These are phyloP conservation scores for Suhomyces guaymorum DNA, from an alignment of 1,139 yeast genomes.

Conservation along the genomic window DNA sequence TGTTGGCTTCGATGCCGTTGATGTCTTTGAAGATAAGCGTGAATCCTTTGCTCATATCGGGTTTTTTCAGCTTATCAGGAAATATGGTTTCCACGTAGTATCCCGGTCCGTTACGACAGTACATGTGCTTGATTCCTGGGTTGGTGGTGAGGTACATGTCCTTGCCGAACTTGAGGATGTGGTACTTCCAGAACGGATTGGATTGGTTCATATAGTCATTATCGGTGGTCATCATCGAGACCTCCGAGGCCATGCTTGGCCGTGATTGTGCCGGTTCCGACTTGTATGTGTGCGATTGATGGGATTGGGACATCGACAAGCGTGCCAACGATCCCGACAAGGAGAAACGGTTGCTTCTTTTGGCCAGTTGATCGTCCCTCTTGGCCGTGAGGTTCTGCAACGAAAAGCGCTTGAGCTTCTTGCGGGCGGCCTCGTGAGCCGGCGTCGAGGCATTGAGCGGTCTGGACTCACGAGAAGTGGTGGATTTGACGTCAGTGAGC, in stretches of 20 bases:
- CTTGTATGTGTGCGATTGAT: conserved; percentile 3
- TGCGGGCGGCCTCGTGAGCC: conserved; percentile 6
- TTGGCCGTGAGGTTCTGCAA: conserved; percentile 11
- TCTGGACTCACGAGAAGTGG: neutral
- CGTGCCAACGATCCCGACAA: conserved; percentile 14
- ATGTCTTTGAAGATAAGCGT: conserved; percentile 36
- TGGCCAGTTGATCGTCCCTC: conserved; percentile 1
- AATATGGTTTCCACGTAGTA: conserved; percentile 46
- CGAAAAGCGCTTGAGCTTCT: conserved; percentile 16
- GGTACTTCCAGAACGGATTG: conserved; percentile 61
- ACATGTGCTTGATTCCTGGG: conserved; percentile 55
- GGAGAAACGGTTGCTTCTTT: conserved; percentile 12
- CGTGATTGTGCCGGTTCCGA: conserved; percentile 8
- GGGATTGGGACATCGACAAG: conserved; percentile 6
- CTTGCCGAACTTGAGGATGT: conserved; percentile 50
- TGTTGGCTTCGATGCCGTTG: conserved; percentile 25
- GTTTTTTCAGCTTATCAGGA: conserved; percentile 16
- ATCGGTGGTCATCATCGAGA: conserved; percentile 14
- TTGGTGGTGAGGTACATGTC: conserved; percentile 59
- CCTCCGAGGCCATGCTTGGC: conserved; percentile 13
- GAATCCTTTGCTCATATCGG: conserved; percentile 25
- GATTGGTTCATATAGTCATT: conserved; percentile 11
- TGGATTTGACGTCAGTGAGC: conserved; percentile 6
- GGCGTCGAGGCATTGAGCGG: neutral
- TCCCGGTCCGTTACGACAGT: conserved; percentile 59